phyloP scores from a whole-genome alignment of 2,329 filamentous ascomycete genomes.

The Aspergillus bombycis region DNA sequence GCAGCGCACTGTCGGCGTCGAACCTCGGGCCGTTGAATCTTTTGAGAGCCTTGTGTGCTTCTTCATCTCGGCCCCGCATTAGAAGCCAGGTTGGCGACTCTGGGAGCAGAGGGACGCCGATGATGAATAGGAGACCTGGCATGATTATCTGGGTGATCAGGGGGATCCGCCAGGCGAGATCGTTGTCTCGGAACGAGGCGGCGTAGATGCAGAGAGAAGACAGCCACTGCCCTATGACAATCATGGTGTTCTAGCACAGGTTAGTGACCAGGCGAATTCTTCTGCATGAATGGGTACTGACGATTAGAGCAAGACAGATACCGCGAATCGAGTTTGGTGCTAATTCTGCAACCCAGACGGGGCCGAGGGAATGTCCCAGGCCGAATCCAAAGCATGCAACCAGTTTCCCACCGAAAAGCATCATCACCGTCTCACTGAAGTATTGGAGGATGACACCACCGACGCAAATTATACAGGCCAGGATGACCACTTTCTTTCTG shows the following conservation, averaged over 20 bases:
- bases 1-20: not conserved
- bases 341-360: not conserved
- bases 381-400: too few species aligned
- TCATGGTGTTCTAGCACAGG: not conserved
- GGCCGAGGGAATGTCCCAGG: not conserved
- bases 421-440: too few species aligned
- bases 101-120: not conserved
- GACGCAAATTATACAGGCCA: too few species aligned
- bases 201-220: not conserved
- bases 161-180: not conserved
- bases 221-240: not conserved
- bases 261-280: not conserved
- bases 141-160: not conserved
- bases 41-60: not conserved
- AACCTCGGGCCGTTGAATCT: not conserved
- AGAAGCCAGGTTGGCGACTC: not conserved
- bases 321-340: not conserved
- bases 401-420: too few species aligned
- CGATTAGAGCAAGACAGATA: not conserved
- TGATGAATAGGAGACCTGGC: not conserved
- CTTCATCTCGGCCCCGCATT: not conserved
- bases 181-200: not conserved
- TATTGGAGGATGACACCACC: too few species aligned
- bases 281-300: not conserved
- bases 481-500: too few species aligned